These are phyloP conservation scores for Inga laurina DNA, from an alignment of 306 rosid species.

Conservation along the genomic window DNA sequence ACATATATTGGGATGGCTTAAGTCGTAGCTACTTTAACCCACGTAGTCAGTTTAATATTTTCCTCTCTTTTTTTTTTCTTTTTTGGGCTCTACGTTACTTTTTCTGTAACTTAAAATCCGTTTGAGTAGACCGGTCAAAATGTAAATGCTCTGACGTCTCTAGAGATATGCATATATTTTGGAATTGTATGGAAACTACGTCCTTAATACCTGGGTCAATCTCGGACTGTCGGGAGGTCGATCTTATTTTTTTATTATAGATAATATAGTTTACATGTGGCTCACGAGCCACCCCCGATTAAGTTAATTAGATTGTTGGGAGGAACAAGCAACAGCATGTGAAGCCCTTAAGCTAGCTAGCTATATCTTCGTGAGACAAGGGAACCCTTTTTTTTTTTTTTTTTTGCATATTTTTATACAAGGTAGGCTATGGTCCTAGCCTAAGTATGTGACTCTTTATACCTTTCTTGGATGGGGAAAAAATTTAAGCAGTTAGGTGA, in stretches of 20 bases:
- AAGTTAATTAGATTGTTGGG: constrained; percentile 26
- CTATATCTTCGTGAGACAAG: neutral
- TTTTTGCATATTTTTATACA: neutral
- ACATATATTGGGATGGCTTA: neutral
- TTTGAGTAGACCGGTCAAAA: constrained; percentile 30
- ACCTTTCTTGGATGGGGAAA: neutral
- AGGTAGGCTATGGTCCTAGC: neutral
- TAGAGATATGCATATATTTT: constrained; percentile 33
- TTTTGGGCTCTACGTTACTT: neutral
- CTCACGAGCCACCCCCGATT: constrained; percentile 19
- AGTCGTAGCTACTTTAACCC: neutral
- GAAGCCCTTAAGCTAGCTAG: neutral
- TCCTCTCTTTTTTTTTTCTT: neutral
- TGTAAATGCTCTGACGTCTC: constrained; percentile 34
- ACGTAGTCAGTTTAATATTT: constrained; percentile 1
- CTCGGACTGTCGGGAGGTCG: constrained; percentile 27
- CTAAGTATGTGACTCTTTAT: neutral
- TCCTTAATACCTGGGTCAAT: constrained; percentile 63
- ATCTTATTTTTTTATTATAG: neutral
- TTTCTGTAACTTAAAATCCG: neutral
- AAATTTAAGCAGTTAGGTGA: neutral
- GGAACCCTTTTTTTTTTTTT: neutral
- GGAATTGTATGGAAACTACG: constrained; percentile 27
- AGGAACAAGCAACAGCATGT: constrained; percentile 7
- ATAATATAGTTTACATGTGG: constrained; percentile 31